Conservation (phyloP, 75 land plant species). For the Adiantum capillusveneris region DNA sequence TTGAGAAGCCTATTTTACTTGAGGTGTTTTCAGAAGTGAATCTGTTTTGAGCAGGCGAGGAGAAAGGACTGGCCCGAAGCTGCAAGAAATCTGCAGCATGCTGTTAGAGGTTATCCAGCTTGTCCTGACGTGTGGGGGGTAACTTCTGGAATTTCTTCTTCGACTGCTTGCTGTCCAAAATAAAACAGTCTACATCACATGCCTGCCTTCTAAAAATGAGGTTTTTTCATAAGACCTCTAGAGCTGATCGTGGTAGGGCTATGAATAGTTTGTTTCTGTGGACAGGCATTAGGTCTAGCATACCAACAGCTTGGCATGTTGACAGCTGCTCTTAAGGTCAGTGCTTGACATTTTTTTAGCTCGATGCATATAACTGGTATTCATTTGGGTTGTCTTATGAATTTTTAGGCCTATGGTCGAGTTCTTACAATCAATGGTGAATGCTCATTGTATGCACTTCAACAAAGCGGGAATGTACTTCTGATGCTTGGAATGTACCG, state of each 20-base stretch:
- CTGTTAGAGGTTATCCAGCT: constrained; percentile 81
- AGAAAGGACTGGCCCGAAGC: constrained; percentile 83
- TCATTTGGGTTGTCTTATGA: background rate
- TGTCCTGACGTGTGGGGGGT: constrained; percentile 91
- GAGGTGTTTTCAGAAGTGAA: background rate
- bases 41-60: constrained; percentile 30
- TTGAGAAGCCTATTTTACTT: too few species aligned
- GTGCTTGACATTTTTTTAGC: too few species aligned
- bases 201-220: too few species aligned
- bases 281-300: constrained; percentile 87
- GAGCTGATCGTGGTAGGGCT: too few species aligned
- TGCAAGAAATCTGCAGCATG: constrained; percentile 77
- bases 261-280: background rate
- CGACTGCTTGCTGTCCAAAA: too few species aligned
- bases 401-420: constrained; percentile 88
- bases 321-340: constrained; percentile 90
- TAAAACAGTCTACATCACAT: too few species aligned
- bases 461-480: constrained; percentile 78
- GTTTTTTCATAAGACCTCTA: too few species aligned
- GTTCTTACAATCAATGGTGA: constrained; percentile 55
- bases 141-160: background rate
- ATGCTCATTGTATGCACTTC: constrained; percentile 49
- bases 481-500: constrained; percentile 61
- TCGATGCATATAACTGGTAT: background rate
- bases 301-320: constrained; percentile 89